A percentile compares a stretch with the other conserved stretches of the same genome.
Evolutionary conservation across 176 grass and related monocot genomes (phyloP).

Genomic region (Phoenix dactylifera): DNA sequence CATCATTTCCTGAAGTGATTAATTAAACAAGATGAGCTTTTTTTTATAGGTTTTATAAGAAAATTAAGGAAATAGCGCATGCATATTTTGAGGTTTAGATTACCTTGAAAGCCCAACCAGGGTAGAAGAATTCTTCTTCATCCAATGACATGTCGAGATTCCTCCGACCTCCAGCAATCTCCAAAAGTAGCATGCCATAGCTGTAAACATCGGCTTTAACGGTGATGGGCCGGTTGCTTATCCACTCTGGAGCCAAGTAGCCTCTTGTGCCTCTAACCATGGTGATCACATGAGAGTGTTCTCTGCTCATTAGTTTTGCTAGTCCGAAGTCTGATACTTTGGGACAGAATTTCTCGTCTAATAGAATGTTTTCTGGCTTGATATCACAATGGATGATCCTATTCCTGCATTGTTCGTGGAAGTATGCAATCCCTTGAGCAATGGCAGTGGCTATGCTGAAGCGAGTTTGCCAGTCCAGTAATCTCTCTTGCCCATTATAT

Average conservation of each 20-base stretch:
- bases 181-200: slow-evolving; percentile 12
- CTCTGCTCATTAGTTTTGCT: slow-evolving; percentile 10
- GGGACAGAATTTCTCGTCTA: slow-evolving; percentile 13
- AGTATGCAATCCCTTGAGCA: slow-evolving; percentile 4
- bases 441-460: slow-evolving; percentile 3
- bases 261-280: slow-evolving; percentile 14
- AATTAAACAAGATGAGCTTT: no score
- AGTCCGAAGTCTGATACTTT: slow-evolving; percentile 12
- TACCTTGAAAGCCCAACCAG: slow-evolving; percentile 15
- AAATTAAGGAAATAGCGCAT: no score
- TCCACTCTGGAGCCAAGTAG: slow-evolving; percentile 16
- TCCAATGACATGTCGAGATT: slow-evolving; percentile 4
- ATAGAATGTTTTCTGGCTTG: no score
- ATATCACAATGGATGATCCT: no score
- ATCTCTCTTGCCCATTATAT: background rate
- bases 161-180: slow-evolving; percentile 11
- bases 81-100: no score
- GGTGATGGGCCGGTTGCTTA: slow-evolving; percentile 12
- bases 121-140: slow-evolving; percentile 13
- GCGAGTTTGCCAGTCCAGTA: slow-evolving; percentile 8
- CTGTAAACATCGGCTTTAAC: slow-evolving; percentile 9
- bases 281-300: slow-evolving; percentile 13
- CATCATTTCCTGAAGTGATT: no score
- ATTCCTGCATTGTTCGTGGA: no score
- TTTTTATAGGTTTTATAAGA: no score